Base-by-base conservation (phyloP, 2,329 filamentous ascomycete genomes). In the Coccinonectria pachysandricola region DNA sequence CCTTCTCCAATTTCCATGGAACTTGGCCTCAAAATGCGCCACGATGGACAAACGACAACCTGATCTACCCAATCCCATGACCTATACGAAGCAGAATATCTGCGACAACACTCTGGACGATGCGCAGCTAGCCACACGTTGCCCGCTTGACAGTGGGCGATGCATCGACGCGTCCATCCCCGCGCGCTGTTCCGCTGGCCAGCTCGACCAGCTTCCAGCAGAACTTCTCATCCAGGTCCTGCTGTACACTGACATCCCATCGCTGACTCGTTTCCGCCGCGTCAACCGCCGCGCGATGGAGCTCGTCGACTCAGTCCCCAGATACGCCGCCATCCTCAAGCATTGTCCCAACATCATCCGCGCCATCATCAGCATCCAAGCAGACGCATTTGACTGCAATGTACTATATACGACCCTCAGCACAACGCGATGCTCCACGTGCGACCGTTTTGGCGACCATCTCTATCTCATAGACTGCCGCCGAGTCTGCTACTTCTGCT, bases 401-500 rank as follows among this genome's bases (percentile, higher is more conserved):
- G 32, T 42, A 3, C 45, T 63, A 10, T 55, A 49, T 40, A 17
- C 45, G 10, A 52, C 42, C 12, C 43, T 62, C 17, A 47, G 30
- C 26, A 50, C 39, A 11, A 30, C 34, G 8, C 25, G 43, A 22
- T 62, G 60, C 39, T 40, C 45, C 24, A 38, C 24, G 7, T 62
- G 59, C 43, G 42, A 46, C 11, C 40, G 45, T n/a, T 57, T 60
- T 32, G 58, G 52, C 17, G 45, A 40, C 20, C 52, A 57, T 30
- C 39, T 60, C 24, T 59, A 59, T 35, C 46, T 60, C 12, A 40
- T 60, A 21, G 50, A 43, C 23, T 57, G 53, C 36, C 37, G 37
- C 15, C 51, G 58, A 3, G 53, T 62, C 24, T 63, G 58, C 40
- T 57, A 48, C 32, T 35, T 48, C 12, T 60, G 56, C 39, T 53